These are phyloP conservation scores for Pistacia atlantica DNA, from an alignment of 345 rosid species.

Conservation along the genomic window DNA sequence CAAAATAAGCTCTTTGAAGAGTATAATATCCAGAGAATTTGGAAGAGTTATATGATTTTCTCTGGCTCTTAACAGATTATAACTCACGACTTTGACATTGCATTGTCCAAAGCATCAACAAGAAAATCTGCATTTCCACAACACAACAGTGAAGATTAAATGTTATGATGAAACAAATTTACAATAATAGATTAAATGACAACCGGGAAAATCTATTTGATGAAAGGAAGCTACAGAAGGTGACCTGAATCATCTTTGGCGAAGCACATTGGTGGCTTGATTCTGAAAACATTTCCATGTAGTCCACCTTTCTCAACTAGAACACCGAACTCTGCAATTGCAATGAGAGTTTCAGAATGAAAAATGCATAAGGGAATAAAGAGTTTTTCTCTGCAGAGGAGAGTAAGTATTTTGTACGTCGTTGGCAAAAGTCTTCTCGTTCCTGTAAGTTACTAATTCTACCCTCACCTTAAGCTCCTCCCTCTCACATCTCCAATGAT, in stretches of 20 bases:
- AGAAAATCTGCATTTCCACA: conserved; percentile 58
- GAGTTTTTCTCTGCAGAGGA: too few relatives aligned
- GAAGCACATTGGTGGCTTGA: conserved; percentile 97
- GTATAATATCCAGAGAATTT: conserved; percentile 5
- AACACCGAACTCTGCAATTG: conserved; percentile 64
- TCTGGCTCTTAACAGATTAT: not conserved
- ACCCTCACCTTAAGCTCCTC: too few relatives aligned
- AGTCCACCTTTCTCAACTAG: conserved; percentile 92
- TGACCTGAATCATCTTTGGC: conserved; percentile 90
- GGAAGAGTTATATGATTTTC: conserved; percentile 1
- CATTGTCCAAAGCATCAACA: conserved; percentile 76
- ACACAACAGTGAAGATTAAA: not conserved
- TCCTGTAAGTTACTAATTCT: too few relatives aligned
- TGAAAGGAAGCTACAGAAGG: not conserved
- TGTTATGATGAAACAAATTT: too few relatives aligned
- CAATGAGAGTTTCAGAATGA: too few relatives aligned
- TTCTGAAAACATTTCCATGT: conserved; percentile 85
- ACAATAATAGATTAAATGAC: not conserved
- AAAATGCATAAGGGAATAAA: too few relatives aligned
- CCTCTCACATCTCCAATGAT: too few relatives aligned
- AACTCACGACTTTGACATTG: conserved; percentile 57
- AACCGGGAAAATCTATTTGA: not conserved
- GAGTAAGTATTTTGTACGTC: too few relatives aligned
- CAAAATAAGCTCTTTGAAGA: not conserved
- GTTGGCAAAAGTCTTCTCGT: too few relatives aligned